Evolutionary conservation across 495 filamentous ascomycete genomes (phyloP), one percentile per base, ranked within the genome.

Genomic region (Penicillium arizonense): DNA sequence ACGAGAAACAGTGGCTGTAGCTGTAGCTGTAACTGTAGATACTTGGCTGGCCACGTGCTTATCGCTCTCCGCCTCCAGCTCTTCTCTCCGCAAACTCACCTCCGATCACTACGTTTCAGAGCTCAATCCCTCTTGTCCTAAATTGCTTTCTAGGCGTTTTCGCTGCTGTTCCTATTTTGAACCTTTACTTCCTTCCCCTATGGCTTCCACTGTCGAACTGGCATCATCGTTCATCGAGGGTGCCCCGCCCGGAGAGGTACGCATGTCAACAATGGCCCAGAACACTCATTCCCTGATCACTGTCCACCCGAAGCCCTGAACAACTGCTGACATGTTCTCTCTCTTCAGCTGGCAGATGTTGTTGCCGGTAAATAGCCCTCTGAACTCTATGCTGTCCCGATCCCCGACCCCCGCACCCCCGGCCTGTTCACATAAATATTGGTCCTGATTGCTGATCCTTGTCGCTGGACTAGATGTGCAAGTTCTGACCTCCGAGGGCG

Each of bases 161-260:
- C 6, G 28, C 8, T 30, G 7, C 28, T 18, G 18, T 18, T 26
- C 28, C 42, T 16, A 10, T 53, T 33, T 40, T 52, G 43, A 38
- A 52, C 23, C 3, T 16, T 45, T 23, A 34, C 20, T 35, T 24
- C 5, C 24, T 36, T 33, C 16, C 54, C 54, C 35, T 51, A 78
- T 78, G 75, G 52, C 70, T 36, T 69, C 72, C 10, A 74, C 72
- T 21, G 63, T 86, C 53, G 82, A 86, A 51, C 85, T 87, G 26
- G 74, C 89, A 47, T 89, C 90, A 55, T 86, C 90, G 4, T 99
- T 97, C 70, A 85, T 99, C 55, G 85, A 97, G 71, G 90, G 90
- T 68, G 90, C 94, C 63, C 94, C 94, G 38, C 95, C 95, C 28
- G 95, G 95, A 75, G 95, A 99, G 89, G 94, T 97, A 83, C 60